phyloP scores from a whole-genome alignment of 2,329 filamentous ascomycete species.

The Neobulgaria alba region DNA sequence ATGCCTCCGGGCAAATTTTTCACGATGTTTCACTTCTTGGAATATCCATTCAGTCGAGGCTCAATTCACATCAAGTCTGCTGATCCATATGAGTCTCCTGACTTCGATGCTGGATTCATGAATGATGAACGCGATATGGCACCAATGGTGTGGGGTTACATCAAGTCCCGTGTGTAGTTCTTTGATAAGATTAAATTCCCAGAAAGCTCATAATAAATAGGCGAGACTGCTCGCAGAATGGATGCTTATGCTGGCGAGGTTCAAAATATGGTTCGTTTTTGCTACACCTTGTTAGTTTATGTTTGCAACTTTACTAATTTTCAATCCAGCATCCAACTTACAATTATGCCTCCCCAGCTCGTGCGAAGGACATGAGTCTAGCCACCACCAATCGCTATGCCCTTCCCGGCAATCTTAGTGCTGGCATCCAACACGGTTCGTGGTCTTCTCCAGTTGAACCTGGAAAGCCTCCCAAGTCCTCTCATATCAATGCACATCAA shows the following conservation, averaged over 20 bases:
- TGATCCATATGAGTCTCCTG: constrained; percentile 62
- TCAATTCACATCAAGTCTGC: constrained; percentile 49
- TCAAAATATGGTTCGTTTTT: constrained; percentile 32
- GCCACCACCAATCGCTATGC: constrained; percentile 69
- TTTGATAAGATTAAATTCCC: too few species aligned
- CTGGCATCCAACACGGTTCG: constrained; percentile 40
- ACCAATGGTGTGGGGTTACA: constrained; percentile 65
- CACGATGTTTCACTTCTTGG: constrained; percentile 43
- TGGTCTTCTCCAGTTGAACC: constrained; percentile 56
- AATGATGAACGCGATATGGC: constrained; percentile 80
- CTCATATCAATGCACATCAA: constrained; percentile 50
- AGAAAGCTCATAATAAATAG: constrained; percentile 43
- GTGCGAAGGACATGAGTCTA: constrained; percentile 65
- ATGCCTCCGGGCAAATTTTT: constrained; percentile 48
- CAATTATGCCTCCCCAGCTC: constrained; percentile 58
- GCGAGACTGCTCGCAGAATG: constrained; percentile 51
- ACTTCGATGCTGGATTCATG: constrained; percentile 79
- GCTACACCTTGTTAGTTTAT: background rate
- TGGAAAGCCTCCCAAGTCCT: constrained; percentile 37
- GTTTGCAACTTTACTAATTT: background rate
- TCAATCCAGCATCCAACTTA: constrained; percentile 55
- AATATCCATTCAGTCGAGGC: constrained; percentile 54
- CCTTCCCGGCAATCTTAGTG: constrained; percentile 40
- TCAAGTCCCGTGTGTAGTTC: constrained; percentile 50
- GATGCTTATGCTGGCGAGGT: constrained; percentile 42